Conservation (phyloP, 805 yeast genomes). For the Cyberlindnera mississippiensis region DNA sequence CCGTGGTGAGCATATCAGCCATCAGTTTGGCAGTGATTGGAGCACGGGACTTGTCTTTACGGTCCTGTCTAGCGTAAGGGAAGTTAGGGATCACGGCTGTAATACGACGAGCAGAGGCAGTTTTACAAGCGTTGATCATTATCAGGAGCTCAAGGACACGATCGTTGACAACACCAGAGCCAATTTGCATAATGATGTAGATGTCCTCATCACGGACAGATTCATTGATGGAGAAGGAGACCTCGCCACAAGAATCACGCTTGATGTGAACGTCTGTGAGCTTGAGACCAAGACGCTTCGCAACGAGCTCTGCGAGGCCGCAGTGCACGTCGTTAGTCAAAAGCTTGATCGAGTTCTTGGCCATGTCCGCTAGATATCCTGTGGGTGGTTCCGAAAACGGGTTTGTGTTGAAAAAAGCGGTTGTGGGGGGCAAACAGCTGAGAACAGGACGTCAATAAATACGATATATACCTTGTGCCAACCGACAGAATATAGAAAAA, state of each 20-base stretch:
- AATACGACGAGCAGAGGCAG: constrained; percentile 78
- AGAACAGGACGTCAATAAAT: background rate
- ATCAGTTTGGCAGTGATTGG: constrained; percentile 82
- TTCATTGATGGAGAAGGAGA: constrained; percentile 72
- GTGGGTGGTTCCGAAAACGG: background rate
- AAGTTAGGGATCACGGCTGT: constrained; percentile 81
- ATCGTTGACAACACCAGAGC: constrained; percentile 75
- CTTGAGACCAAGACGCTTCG: constrained; percentile 54
- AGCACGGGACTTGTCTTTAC: constrained; percentile 81
- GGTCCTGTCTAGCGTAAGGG: constrained; percentile 87
- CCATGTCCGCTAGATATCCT: constrained; percentile 38
- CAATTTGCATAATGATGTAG: constrained; percentile 74
- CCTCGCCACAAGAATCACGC: constrained; percentile 69
- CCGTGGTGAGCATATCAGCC: constrained; percentile 78
- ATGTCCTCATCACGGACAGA: constrained; percentile 84
- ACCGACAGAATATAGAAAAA: constrained; percentile 6
- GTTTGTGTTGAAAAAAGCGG: background rate
- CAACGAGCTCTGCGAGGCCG: constrained; percentile 66
- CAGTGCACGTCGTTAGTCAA: constrained; percentile 67
- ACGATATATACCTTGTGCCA: too few species aligned
- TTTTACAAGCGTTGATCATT: constrained; percentile 78
- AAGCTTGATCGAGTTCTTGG: constrained; percentile 66
- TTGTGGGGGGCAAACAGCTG: background rate
- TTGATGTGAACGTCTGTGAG: constrained; percentile 61
- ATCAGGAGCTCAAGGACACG: constrained; percentile 68